Evolutionary conservation across 2,329 filamentous ascomycete species (phyloP).

Genomic region (Microdochium paspali): DNA sequence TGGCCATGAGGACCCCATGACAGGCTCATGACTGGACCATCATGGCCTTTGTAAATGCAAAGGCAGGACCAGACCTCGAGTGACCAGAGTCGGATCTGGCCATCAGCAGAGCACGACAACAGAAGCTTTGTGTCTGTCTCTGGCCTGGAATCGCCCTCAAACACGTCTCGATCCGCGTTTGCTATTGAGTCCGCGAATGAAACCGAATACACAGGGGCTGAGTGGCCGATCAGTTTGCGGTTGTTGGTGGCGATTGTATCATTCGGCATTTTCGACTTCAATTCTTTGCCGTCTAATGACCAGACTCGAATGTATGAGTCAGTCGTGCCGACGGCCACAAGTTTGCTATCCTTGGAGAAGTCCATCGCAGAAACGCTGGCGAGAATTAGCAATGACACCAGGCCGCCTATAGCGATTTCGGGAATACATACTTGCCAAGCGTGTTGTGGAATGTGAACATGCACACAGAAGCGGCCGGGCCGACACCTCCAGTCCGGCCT

Average conservation of each 20-base stretch:
- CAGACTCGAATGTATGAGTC: conserved; percentile 96
- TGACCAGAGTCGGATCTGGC: conserved; percentile 85
- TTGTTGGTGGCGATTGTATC: conserved; percentile 52
- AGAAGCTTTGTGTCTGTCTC: conserved; percentile 62
- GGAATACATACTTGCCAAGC: conserved; percentile 61
- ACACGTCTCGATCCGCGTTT: conserved; percentile 36
- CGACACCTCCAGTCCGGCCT: conserved; percentile 71
- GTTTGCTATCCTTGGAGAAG: conserved; percentile 81
- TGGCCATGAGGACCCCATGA: conserved; percentile 89
- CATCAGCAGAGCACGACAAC: conserved; percentile 80
- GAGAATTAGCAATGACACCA: conserved; percentile 1
- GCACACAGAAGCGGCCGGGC: conserved; percentile 76
- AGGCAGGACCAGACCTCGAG: conserved; percentile 86
- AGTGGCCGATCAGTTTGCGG: conserved; percentile 77
- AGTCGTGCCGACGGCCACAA: conserved; percentile 81
- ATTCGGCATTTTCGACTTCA: conserved; percentile 55
- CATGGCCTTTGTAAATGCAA: conserved; percentile 88
- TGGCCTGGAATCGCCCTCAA: conserved; percentile 34
- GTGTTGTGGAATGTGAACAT: conserved; percentile 99
- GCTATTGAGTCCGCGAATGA: conserved; percentile 73
- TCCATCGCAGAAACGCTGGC: conserved; percentile 80
- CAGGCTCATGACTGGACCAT: conserved; percentile 80
- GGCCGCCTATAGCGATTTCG: not conserved
- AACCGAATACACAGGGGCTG: conserved; percentile 79
- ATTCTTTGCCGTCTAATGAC: conserved; percentile 76